phyloP scores from a whole-genome alignment of 805 yeast species.

The Pichia kluyveri region DNA sequence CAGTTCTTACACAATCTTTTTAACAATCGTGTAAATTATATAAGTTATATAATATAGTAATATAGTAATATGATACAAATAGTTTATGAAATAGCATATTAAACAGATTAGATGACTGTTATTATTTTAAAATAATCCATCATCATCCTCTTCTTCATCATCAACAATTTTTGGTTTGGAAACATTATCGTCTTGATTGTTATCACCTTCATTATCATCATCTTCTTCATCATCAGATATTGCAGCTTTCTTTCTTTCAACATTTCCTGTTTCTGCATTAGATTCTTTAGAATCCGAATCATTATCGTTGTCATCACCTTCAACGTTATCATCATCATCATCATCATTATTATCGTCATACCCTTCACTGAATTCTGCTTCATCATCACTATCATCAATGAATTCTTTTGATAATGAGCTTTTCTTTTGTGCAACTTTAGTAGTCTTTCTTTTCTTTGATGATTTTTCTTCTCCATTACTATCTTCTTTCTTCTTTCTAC shows the following conservation, averaged over 20 bases:
- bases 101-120: too few species aligned
- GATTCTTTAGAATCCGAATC: conserved; percentile 3
- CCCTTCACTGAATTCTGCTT: conserved; percentile 18
- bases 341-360: conserved; percentile 10
- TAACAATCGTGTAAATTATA: neutral
- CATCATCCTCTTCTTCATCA: conserved; percentile 10
- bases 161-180: neutral
- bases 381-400: conserved; percentile 27
- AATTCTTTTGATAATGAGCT: conserved; percentile 19
- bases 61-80: neutral
- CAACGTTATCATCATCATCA: conserved; percentile 5
- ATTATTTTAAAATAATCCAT: conserved; percentile 5
- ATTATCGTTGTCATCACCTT: neutral
- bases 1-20: too few species aligned
- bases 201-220: conserved; percentile 5
- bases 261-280: conserved; percentile 16
- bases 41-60: neutral
- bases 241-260: conserved; percentile 14
- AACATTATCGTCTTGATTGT: neutral
- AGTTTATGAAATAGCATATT: neutral
- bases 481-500: conserved; percentile 20
- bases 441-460: conserved; percentile 7
- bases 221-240: conserved; percentile 17
- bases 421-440: conserved; percentile 13
- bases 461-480: conserved; percentile 7